phyloP scores from a whole-genome alignment of 2,329 filamentous ascomycete species.

The Phialophora expanda region DNA sequence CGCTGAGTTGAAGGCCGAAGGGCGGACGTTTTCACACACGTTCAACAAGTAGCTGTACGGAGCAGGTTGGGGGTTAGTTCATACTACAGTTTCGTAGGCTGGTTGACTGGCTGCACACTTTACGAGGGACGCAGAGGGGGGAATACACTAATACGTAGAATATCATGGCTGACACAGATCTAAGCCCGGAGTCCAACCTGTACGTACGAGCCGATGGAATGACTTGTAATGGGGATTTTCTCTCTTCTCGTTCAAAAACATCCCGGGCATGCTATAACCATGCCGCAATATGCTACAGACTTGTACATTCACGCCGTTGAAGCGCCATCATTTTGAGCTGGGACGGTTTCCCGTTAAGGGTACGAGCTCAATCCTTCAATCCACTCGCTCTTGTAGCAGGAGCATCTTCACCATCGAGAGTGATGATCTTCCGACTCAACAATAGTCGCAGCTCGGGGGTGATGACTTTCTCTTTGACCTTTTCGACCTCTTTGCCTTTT shows the following conservation, averaged over 20 bases:
- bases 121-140: background rate
- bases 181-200: background rate
- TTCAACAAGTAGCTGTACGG: background rate
- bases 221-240: background rate
- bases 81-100: background rate
- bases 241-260: background rate
- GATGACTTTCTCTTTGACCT: constrained; percentile 59
- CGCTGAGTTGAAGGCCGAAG: background rate
- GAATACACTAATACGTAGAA: background rate
- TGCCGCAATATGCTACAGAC: background rate
- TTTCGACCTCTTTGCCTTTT: constrained; percentile 38
- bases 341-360: background rate
- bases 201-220: background rate
- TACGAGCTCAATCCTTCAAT: constrained; percentile 32
- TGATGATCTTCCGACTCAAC: constrained; percentile 65
- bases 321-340: background rate
- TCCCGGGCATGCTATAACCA: background rate
- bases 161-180: background rate
- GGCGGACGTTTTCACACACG: background rate
- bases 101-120: background rate
- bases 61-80: background rate
- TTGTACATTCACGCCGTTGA: background rate
- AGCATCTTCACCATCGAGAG: constrained; percentile 48
- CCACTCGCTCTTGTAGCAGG: constrained; percentile 33
- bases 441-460: constrained; percentile 67